Conservation (phyloP, 2,329 filamentous ascomycete species). For the Fusarium gaditjirri region DNA sequence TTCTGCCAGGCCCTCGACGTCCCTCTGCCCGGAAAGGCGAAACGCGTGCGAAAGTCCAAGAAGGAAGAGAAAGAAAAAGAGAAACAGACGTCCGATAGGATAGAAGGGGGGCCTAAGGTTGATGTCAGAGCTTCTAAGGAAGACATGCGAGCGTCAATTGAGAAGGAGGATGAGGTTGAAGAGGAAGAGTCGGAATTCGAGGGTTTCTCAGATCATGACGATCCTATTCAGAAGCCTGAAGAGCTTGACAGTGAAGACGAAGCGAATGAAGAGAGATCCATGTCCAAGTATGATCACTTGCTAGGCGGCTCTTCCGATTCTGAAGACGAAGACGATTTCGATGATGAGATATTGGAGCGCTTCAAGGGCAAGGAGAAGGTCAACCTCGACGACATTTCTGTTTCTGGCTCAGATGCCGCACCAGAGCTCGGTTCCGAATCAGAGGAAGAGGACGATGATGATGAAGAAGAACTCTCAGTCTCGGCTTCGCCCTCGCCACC, state of each 20-base stretch:
- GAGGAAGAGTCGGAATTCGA: conserved; percentile 52
- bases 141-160: conserved; percentile 32
- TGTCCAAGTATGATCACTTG: conserved; percentile 58
- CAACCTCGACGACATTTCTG: conserved; percentile 54
- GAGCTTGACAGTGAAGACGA: conserved; percentile 42
- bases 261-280: conserved; percentile 48
- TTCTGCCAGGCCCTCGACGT: conserved; percentile 62
- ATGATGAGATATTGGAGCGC: conserved; percentile 46
- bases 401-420: conserved; percentile 50
- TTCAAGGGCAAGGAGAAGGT: conserved; percentile 50
- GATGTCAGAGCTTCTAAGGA: conserved; percentile 32
- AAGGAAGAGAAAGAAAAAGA: conserved; percentile 48
- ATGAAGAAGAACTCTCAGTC: conserved; percentile 33
- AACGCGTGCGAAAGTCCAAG: conserved; percentile 48
- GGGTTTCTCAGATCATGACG: conserved; percentile 48
- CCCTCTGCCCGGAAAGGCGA: conserved; percentile 55
- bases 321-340: conserved; percentile 53
- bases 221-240: conserved; percentile 14
- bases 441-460: conserved; percentile 26
- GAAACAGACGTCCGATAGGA: conserved; percentile 44
- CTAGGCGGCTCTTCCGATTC: conserved; percentile 57
- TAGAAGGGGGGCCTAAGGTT: conserved; percentile 24
- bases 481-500: conserved; percentile 51
- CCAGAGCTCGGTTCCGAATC: conserved; percentile 45
- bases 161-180: conserved; percentile 35